A percentile compares a stretch with the other conserved stretches of the same genome.
phyloP scores from a whole-genome alignment of 2,329 filamentous ascomycete genomes.

The Talaromyces verruculosus region DNA sequence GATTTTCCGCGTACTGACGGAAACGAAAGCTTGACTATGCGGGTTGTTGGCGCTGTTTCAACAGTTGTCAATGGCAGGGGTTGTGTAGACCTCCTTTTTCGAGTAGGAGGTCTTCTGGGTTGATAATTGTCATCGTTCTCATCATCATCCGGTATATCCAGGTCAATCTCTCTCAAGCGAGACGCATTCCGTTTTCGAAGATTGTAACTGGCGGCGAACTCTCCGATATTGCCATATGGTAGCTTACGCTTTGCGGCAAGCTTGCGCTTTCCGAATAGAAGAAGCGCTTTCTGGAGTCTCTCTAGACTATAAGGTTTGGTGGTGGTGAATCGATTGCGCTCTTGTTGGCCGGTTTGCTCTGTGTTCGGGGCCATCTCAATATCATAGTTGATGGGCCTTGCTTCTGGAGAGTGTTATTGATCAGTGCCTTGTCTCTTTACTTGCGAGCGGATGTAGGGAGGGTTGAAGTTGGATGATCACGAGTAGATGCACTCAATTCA shows the following conservation, averaged over 20 bases:
- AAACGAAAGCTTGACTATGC: background rate
- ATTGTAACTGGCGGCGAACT: conserved; percentile 22
- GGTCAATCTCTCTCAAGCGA: background rate
- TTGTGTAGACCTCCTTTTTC: background rate
- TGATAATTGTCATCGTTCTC: background rate
- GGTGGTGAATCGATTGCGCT: background rate
- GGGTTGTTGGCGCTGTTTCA: background rate
- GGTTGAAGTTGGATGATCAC: background rate
- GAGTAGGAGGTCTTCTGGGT: background rate
- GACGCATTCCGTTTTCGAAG: conserved; percentile 22
- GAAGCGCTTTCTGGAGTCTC: conserved; percentile 15
- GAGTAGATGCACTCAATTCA: background rate
- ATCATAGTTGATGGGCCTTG: background rate
- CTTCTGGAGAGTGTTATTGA: background rate
- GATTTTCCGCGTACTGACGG: conserved; percentile 11
- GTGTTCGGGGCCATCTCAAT: background rate
- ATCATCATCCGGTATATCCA: conserved; percentile 15
- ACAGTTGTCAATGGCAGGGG: background rate
- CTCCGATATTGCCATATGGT: conserved; percentile 23
- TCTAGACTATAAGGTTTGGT: conserved; percentile 17
- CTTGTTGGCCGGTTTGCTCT: background rate
- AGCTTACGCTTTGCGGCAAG: conserved; percentile 31
- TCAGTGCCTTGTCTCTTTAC: background rate
- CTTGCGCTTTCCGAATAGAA: conserved; percentile 13
- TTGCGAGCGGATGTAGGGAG: background rate